A percentile compares a stretch with the other conserved stretches of the same genome.
phyloP scores from a whole-genome alignment of 805 yeast genomes.

The Teunomyces tritomae region DNA sequence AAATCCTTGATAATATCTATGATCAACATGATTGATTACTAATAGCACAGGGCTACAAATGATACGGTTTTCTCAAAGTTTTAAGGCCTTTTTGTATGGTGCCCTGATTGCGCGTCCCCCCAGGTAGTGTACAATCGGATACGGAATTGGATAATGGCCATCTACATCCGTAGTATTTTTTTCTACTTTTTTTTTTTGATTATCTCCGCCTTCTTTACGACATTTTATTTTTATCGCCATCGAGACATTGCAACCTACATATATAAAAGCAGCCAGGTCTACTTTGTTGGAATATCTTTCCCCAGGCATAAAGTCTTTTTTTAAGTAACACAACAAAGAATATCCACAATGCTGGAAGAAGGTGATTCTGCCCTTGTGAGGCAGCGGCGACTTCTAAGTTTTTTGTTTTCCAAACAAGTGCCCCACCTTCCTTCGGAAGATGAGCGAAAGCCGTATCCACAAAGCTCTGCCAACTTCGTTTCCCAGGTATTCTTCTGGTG shows the following conservation, averaged over 20 bases:
- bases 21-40: background rate
- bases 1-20: no score
- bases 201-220: background rate
- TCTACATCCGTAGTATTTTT: background rate
- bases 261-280: background rate
- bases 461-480: conserved; percentile 33
- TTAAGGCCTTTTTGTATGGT: no score
- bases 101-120: background rate
- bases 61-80: background rate
- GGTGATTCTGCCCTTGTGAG: conserved; percentile 10
- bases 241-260: background rate
- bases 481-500: conserved; percentile 59
- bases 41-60: background rate
- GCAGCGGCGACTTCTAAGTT: conserved; percentile 35
- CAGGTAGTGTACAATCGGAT: no score
- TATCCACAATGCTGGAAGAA: conserved; percentile 1
- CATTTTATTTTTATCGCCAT: background rate
- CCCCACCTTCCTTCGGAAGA: conserved; percentile 52
- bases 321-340: background rate
- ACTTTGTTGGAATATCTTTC: no score
- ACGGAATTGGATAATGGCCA: no score
- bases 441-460: conserved; percentile 49
- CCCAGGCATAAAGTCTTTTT: background rate
- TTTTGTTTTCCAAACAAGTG: conserved; percentile 35
- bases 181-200: background rate